Evolutionary conservation across 163 green algal species (phyloP).

Genomic region (Scenedesmus sp.): DNA sequence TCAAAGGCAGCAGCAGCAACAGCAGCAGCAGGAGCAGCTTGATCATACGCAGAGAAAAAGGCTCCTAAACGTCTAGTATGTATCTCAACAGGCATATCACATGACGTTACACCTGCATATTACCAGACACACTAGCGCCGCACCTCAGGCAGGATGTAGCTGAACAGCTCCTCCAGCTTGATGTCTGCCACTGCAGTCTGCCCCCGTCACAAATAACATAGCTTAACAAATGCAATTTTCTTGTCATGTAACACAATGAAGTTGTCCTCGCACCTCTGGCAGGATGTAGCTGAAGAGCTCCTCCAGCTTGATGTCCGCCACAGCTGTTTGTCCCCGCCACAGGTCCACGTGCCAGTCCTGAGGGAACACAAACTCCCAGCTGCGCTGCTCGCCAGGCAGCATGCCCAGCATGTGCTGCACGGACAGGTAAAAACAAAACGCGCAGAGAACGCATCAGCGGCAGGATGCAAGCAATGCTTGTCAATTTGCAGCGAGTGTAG

Average conservation of each 20-base stretch:
- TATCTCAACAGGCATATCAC: too few relatives aligned
- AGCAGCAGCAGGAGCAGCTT: not conserved
- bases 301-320: constrained; percentile 9
- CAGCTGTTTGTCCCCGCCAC: constrained; percentile 29
- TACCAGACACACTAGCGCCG: too few relatives aligned
- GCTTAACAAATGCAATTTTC: too few relatives aligned
- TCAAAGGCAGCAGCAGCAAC: not conserved
- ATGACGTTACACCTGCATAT: too few relatives aligned
- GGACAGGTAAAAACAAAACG: not conserved
- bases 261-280: constrained; percentile 38
- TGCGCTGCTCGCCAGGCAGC: constrained; percentile 42
- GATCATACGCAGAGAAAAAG: not conserved
- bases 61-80: too few relatives aligned
- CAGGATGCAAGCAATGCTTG: too few relatives aligned
- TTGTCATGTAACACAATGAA: too few relatives aligned
- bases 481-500: too few relatives aligned
- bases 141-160: constrained; percentile 36
- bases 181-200: not conserved
- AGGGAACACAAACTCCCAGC: constrained; percentile 47
- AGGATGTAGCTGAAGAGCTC: constrained; percentile 50
- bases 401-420: constrained; percentile 61
- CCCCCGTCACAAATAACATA: constrained; percentile 23
- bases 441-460: not conserved
- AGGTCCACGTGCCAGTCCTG: constrained; percentile 43
- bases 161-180: constrained; percentile 31